These are phyloP conservation scores for Asterophora lycoperdoides DNA, from an alignment of 768 basidiomycete genomes.

Conservation along the genomic window DNA sequence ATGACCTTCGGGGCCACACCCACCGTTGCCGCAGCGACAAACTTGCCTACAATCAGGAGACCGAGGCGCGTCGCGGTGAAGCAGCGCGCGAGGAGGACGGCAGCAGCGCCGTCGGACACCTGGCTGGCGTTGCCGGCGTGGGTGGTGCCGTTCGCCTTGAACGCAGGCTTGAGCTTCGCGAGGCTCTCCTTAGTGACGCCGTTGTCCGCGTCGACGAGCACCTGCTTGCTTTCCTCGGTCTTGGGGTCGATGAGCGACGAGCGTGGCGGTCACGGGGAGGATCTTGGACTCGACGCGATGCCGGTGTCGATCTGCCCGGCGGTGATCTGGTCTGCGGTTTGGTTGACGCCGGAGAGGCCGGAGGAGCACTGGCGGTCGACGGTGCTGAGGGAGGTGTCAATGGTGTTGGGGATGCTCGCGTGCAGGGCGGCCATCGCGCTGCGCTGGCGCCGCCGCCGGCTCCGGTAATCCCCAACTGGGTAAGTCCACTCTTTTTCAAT, in stretches of 20 bases:
- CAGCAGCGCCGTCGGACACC: slow-evolving; percentile 90
- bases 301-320: slow-evolving; percentile 85
- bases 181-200: slow-evolving; percentile 81
- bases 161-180: slow-evolving; percentile 79
- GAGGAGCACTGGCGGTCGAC: too few relatives aligned
- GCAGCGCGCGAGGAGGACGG: slow-evolving; percentile 78
- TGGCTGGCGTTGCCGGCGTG: slow-evolving; percentile 95
- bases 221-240: slow-evolving; percentile 56
- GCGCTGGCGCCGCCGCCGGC: too few relatives aligned
- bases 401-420: too few relatives aligned
- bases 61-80: slow-evolving; percentile 76
- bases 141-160: slow-evolving; percentile 67
- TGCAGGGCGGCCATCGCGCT: too few relatives aligned
- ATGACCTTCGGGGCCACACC: slow-evolving; percentile 88
- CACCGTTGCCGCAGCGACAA: slow-evolving; percentile 59
- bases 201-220: slow-evolving; percentile 78
- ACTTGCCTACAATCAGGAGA: slow-evolving; percentile 90
- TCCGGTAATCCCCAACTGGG: too few relatives aligned
- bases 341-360: too few relatives aligned
- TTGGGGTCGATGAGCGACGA: slow-evolving; percentile 72
- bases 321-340: slow-evolving; percentile 77
- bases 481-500: too few relatives aligned
- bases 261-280: slow-evolving; percentile 68
- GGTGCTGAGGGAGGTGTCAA: too few relatives aligned
- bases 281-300: slow-evolving; percentile 87